A percentile compares a stretch with the other conserved stretches of the same genome.
These are phyloP conservation scores for Yamadazyma blattariae DNA, from an alignment of 1,139 yeast genomes.

Conservation along the genomic window DNA sequence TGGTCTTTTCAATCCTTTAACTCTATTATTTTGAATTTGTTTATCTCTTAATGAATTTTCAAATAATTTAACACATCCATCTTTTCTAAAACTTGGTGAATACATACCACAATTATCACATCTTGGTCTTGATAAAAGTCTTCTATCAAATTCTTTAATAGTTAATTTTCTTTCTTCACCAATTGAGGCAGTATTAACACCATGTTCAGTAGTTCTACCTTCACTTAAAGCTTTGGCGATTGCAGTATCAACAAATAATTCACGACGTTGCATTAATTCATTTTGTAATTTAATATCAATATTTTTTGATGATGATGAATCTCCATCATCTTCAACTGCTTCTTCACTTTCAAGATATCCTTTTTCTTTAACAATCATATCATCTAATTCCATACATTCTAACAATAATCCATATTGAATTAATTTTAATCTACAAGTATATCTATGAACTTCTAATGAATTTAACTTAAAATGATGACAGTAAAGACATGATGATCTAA, in stretches of 20 bases:
- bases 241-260: constrained; percentile 63
- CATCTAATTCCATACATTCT: constrained; percentile 73
- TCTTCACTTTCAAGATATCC: constrained; percentile 33
- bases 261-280: constrained; percentile 58
- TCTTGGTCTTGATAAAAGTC: constrained; percentile 70
- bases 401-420: constrained; percentile 86
- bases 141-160: constrained; percentile 73
- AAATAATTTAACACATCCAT: constrained; percentile 89
- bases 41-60: constrained; percentile 83
- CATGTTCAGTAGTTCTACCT: constrained; percentile 65
- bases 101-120: constrained; percentile 97
- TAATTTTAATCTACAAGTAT: constrained; percentile 72
- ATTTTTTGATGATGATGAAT: constrained; percentile 17
- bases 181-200: constrained; percentile 79
- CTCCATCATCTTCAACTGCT: constrained; percentile 31
- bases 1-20: constrained; percentile 73
- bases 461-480: constrained; percentile 83
- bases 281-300: constrained; percentile 39
- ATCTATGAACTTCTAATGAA: constrained; percentile 68
- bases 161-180: constrained; percentile 80
- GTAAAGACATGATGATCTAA: constrained; percentile 84
- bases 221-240: constrained; percentile 75
- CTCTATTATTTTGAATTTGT: constrained; percentile 76
- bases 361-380: constrained; percentile 42
- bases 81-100: constrained; percentile 92